A percentile compares a stretch with the other conserved stretches of the same genome.
Evolutionary conservation across 257 asterid genomes (phyloP).

Genomic region (Knoxia roxburghii): DNA sequence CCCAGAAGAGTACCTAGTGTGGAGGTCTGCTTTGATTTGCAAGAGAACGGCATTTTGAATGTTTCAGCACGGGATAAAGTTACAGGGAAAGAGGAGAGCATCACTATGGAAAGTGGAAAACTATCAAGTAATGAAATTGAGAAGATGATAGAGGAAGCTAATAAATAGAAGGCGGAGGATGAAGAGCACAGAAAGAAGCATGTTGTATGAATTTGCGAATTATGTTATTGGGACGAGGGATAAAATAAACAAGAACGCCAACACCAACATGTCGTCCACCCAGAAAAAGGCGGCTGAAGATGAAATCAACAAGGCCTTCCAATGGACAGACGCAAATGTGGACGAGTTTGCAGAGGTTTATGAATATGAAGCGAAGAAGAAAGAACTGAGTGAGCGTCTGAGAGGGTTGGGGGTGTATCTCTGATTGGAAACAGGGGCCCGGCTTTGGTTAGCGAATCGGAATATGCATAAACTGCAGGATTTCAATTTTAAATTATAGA

Average conservation of each 20-base stretch:
- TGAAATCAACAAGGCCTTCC: background rate
- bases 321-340: background rate
- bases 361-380: background rate
- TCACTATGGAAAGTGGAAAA: background rate
- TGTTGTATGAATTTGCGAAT: background rate
- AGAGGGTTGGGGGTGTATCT: too few species aligned
- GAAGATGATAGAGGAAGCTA: constrained; percentile 7
- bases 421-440: too few species aligned
- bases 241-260: background rate
- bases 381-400: background rate
- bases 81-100: background rate
- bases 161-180: background rate
- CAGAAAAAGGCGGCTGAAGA: background rate
- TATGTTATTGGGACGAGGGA: background rate
- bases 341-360: background rate
- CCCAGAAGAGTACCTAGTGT: background rate
- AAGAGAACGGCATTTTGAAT: background rate
- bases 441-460: too few species aligned
- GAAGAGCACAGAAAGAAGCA: background rate
- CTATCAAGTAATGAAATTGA: background rate
- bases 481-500: too few species aligned
- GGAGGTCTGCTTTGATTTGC: constrained; percentile 2
- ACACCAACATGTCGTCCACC: too few species aligned
- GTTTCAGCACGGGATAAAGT: background rate
- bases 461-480: too few species aligned